Evolutionary conservation across 495 filamentous ascomycete genomes (phyloP).

Genomic region (Xanthoparmelia taractica): DNA sequence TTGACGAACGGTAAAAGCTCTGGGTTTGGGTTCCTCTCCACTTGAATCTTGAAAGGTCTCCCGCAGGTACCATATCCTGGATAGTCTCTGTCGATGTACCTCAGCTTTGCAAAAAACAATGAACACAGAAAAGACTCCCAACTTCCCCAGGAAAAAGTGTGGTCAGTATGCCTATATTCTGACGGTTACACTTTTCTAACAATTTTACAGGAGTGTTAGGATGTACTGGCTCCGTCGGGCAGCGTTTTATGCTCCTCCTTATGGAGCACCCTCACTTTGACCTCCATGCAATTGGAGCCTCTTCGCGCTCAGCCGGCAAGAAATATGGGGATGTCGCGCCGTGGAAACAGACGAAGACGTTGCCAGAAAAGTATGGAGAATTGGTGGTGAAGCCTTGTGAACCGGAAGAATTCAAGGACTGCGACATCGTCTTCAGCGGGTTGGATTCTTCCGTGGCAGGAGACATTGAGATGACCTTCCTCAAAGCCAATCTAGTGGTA

Average conservation of each 20-base stretch:
- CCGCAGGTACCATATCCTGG: neutral
- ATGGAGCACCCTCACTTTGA: constrained; percentile 69
- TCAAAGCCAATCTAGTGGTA: constrained; percentile 67
- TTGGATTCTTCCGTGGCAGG: constrained; percentile 77
- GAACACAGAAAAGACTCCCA: constrained; percentile 3
- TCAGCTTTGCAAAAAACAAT: neutral
- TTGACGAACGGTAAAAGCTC: too few species aligned
- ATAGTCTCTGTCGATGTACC: too few species aligned
- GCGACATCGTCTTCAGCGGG: constrained; percentile 85
- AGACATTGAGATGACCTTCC: constrained; percentile 73
- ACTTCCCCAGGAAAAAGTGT: constrained; percentile 21
- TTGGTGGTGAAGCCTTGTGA: constrained; percentile 69
- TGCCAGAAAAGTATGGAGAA: constrained; percentile 58
- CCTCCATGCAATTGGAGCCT: constrained; percentile 72
- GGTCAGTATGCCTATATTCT: constrained; percentile 15
- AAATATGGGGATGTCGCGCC: constrained; percentile 73
- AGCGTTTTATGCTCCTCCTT: constrained; percentile 77
- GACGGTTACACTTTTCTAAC: neutral
- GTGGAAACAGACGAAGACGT: constrained; percentile 75
- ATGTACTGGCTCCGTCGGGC: constrained; percentile 75
- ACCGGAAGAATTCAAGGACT: constrained; percentile 68
- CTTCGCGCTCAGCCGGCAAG: constrained; percentile 69
- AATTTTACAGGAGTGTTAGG: constrained; percentile 51
- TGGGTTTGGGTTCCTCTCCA: too few species aligned
- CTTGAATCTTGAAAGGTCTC: too few species aligned